Conservation (phyloP, 768 basidiomycete genomes). For the Gloeopeniophorella convolvens region DNA sequence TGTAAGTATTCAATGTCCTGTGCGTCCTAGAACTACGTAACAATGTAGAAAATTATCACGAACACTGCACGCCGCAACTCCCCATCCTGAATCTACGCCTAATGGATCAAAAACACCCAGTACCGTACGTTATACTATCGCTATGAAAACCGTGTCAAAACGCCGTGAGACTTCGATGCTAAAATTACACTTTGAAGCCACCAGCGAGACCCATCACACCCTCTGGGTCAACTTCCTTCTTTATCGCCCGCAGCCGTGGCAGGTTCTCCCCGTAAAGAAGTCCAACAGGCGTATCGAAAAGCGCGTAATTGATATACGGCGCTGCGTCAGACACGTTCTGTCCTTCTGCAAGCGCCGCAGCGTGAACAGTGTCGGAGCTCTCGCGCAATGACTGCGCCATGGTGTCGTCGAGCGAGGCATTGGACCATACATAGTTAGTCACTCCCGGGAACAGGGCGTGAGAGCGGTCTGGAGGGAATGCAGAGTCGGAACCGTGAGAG, state of each 20-base stretch:
- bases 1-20: too few relatives aligned
- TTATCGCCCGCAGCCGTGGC: slow-evolving; percentile 2
- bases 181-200: slow-evolving; percentile 20
- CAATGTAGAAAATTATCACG: too few relatives aligned
- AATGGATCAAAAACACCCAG: too few relatives aligned
- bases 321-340: slow-evolving; percentile 12
- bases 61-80: too few relatives aligned
- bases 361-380: not conserved
- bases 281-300: slow-evolving; percentile 11
- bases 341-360: slow-evolving; percentile 14
- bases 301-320: slow-evolving; percentile 22
- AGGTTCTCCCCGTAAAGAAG: slow-evolving; percentile 20
- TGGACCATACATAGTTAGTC: slow-evolving; percentile 16
- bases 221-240: slow-evolving; percentile 9
- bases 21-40: too few relatives aligned
- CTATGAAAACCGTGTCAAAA: too few relatives aligned
- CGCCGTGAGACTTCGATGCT: too few relatives aligned
- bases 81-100: too few relatives aligned
- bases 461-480: slow-evolving; percentile 20
- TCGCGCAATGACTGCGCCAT: not conserved
- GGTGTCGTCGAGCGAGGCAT: not conserved
- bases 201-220: slow-evolving; percentile 20
- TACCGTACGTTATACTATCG: too few relatives aligned
- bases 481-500: slow-evolving; percentile 3
- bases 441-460: slow-evolving; percentile 15